Evolutionary conservation across 208 protist species (phyloP), one percentile per base, ranked within the genome.

Genomic region (Angomonas deanei): DNA sequence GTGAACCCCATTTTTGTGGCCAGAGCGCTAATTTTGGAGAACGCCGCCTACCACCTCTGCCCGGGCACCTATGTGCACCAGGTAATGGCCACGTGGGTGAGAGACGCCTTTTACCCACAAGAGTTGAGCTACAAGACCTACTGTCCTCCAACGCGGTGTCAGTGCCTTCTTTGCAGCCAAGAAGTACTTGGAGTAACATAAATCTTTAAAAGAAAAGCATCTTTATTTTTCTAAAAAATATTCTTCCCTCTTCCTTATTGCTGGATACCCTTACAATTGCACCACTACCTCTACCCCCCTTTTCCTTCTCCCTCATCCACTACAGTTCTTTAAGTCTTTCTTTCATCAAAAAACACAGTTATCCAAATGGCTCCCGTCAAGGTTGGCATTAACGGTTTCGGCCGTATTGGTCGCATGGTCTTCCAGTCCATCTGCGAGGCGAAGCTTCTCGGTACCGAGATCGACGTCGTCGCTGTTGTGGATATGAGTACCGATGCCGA

Each of bases 321-420:
- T 6, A 5, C 23, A 49, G 30, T 30, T 53, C 38, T 36, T 54
- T 53, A 21, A 50, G 26, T 4, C 58, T 48, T 58, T 8, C 8
- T 61, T 55, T 47, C 64, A 63, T 31, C 59, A 61, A 57, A 17
- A 2, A 15, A 47, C 21, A 42, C 27, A 31, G 23, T 52, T 26
- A 2, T 26, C 5, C 34, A 49, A 64, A 82, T 82, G 68, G 66
- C 78, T 68, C 70, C 83, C 60, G 79, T 93, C 68, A 88, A 89
- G 67, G 76, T 98, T 58, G 97, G 96, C 56, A 99, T 98, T 80
- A 99, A 99, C 80, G 98, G 98, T 61, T 99, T 99, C 71, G 98
- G 98, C 74, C 88, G 98, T 67, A 99, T 99, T 74, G 98, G 98
- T 61, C 88, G 98, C 68, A 83, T 99, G 58, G 98, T 99, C n/a